phyloP scores from a whole-genome alignment of 139 green algal species.

The Asterochloris sp. region DNA sequence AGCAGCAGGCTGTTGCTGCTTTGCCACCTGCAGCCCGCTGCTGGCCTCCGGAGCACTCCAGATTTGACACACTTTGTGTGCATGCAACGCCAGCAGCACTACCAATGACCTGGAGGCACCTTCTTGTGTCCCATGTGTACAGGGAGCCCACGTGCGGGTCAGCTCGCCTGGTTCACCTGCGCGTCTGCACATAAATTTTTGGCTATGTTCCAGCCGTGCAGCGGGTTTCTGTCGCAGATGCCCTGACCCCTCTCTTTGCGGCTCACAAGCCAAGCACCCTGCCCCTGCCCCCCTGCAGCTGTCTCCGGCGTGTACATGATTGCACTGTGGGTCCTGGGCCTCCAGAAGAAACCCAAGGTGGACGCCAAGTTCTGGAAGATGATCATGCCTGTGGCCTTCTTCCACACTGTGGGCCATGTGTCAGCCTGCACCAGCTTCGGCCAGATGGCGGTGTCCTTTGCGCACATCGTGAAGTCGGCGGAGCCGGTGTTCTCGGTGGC shows the following conservation, averaged over 20 bases:
- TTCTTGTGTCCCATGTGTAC: no score
- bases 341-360: constrained; percentile 71
- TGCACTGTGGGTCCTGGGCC: constrained; percentile 60
- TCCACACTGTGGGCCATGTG: constrained; percentile 83
- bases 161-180: no score
- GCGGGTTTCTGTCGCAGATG: background rate
- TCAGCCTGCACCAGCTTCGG: constrained; percentile 71
- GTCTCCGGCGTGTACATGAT: constrained; percentile 73
- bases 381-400: constrained; percentile 69
- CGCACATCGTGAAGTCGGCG: constrained; percentile 71
- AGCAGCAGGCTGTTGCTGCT: no score
- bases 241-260: background rate
- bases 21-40: no score
- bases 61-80: no score
- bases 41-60: no score
- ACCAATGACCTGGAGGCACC: no score
- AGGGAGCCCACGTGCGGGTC: no score
- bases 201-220: background rate
- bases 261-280: background rate
- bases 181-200: no score
- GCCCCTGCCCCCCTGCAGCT: constrained; percentile 29
- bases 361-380: constrained; percentile 37
- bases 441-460: constrained; percentile 87
- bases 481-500: constrained; percentile 73
- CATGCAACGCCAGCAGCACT: no score